phyloP scores from a whole-genome alignment of 192 early-diverging fungal genomes.

The Chytriomyces sp. region DNA sequence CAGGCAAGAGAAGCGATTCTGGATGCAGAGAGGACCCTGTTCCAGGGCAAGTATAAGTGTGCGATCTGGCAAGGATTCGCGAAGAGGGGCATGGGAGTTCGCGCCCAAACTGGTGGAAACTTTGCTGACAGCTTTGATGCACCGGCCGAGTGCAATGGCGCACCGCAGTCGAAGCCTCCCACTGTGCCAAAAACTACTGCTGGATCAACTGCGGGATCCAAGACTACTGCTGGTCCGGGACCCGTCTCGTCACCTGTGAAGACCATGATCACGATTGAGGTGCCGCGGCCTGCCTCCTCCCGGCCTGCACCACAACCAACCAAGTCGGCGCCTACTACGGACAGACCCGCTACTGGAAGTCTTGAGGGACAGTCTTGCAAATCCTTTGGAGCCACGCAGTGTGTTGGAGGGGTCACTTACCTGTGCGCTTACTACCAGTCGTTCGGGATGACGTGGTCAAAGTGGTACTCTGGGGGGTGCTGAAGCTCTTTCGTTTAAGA shows the following conservation, averaged over 20 bases:
- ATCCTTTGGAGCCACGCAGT: background rate
- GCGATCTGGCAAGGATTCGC: constrained; percentile 65
- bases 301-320: background rate
- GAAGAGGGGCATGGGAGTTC: constrained; percentile 80
- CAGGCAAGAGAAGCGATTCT: constrained; percentile 50
- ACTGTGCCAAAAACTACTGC: background rate
- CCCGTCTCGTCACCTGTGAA: background rate
- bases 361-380: background rate
- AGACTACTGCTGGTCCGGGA: background rate
- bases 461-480: constrained; percentile 5
- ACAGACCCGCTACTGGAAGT: background rate
- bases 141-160: constrained; percentile 2
- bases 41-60: constrained; percentile 42
- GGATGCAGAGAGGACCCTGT: constrained; percentile 41
- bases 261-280: background rate
- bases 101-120: constrained; percentile 15
- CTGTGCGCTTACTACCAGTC: constrained; percentile 8
- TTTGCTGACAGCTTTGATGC: constrained; percentile 31
- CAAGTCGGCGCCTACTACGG: too few relatives aligned
- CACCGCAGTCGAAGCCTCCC: background rate
- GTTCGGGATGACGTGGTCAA: background rate
- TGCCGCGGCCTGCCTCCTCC: background rate
- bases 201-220: background rate
- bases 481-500: too few relatives aligned
- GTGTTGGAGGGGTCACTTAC: background rate